Evolutionary conservation across 164 flowering plant genomes (phyloP).

Genomic region (Aristolochia californica): DNA sequence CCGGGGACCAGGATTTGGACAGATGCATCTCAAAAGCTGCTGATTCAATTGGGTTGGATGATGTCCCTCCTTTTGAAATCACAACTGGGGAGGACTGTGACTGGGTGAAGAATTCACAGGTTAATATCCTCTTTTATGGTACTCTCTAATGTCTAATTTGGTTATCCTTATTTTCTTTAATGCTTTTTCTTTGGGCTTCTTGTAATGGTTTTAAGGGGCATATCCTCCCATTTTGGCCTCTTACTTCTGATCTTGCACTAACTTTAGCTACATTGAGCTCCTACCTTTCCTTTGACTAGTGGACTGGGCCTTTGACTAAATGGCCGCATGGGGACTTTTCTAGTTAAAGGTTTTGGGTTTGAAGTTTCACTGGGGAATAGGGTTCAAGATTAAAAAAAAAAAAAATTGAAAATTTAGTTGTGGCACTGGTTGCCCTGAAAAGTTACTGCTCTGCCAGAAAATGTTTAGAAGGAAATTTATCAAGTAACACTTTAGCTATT

Average conservation of each 20-base stretch:
- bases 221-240: background rate
- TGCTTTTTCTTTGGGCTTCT: background rate
- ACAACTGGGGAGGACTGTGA: slow-evolving; percentile 39
- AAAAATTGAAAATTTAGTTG: background rate
- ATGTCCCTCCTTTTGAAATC: slow-evolving; percentile 47
- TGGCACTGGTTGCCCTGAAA: background rate
- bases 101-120: slow-evolving; percentile 70
- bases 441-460: background rate
- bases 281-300: no score
- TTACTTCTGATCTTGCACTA: background rate
- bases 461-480: background rate
- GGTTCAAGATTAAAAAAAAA: background rate
- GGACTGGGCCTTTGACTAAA: no score
- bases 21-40: slow-evolving; percentile 61
- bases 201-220: background rate
- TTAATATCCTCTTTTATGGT: slow-evolving; percentile 4
- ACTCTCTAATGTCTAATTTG: background rate
- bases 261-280: no score
- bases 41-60: slow-evolving; percentile 68
- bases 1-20: slow-evolving; percentile 38
- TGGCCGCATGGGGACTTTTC: no score
- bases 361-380: background rate
- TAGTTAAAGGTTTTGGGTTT: background rate
- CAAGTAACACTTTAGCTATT: background rate
- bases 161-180: background rate